These are phyloP conservation scores for Ustilago esculenta DNA, from an alignment of 1,284 basidiomycete species.

Conservation along the genomic window DNA sequence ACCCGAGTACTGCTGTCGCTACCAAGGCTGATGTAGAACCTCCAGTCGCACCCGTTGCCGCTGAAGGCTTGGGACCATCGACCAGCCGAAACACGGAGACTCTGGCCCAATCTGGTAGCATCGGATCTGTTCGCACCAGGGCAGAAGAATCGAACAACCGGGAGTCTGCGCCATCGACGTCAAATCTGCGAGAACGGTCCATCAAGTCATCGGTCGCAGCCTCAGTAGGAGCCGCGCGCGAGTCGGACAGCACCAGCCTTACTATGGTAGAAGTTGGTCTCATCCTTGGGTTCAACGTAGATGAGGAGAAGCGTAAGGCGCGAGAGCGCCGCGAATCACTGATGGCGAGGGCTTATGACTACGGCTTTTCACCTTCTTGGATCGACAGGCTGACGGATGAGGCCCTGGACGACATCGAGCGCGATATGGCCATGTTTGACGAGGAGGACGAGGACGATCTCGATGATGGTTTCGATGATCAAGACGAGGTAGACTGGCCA, in stretches of 20 bases:
- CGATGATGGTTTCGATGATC: slow-evolving; percentile 1
- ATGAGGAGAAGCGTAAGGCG: slow-evolving; percentile 31
- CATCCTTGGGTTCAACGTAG: slow-evolving; percentile 45
- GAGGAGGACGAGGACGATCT: slow-evolving; percentile 7
- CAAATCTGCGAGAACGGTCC: slow-evolving; percentile 26
- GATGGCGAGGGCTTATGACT: slow-evolving; percentile 7
- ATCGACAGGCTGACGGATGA: background rate
- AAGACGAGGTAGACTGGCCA: background rate
- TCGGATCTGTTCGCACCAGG: background rate
- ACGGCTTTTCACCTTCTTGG: background rate
- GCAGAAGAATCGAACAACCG: background rate
- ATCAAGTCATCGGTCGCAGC: slow-evolving; percentile 43
- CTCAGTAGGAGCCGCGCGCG: slow-evolving; percentile 28
- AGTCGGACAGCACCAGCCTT: slow-evolving; percentile 29
- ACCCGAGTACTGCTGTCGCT: background rate
- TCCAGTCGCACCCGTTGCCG: background rate
- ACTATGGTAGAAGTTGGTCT: slow-evolving; percentile 39
- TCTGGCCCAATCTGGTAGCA: background rate
- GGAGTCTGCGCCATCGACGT: background rate
- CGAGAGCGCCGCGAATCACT: slow-evolving; percentile 14
- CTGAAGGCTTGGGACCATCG: background rate
- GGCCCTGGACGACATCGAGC: slow-evolving; percentile 16
- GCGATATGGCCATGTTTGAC: slow-evolving; percentile 10
- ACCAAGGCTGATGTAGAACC: background rate
- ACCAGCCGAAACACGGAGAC: background rate